A percentile compares a stretch with the other conserved stretches of the same genome.
Evolutionary conservation across 129 eudicot genomes (phyloP).

Genomic region (Flaveria ramosissima): DNA sequence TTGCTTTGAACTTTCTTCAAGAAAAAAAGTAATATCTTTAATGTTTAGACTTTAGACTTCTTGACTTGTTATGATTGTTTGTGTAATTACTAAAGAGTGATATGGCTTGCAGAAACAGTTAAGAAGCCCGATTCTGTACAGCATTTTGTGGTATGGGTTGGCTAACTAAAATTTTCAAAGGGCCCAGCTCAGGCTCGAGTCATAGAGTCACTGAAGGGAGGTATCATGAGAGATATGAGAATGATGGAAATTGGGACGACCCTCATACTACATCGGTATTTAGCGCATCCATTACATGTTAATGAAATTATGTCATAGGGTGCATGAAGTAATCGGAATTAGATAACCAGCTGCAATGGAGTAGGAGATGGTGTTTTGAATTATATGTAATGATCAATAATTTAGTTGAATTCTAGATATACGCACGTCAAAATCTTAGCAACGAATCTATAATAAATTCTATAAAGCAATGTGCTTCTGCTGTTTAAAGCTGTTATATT

Average conservation of each 20-base stretch:
- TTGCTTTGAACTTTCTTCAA: conserved; percentile 15
- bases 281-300: conserved; percentile 17
- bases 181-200: conserved; percentile 75
- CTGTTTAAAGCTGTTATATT: background rate
- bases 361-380: conserved; percentile 2
- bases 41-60: background rate
- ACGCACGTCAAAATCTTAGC: no score
- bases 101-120: conserved; percentile 47
- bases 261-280: conserved; percentile 65
- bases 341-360: background rate
- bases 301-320: background rate
- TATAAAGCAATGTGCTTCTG: background rate
- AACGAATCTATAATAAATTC: no score
- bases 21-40: background rate
- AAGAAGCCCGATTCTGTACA: conserved; percentile 28
- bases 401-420: no score
- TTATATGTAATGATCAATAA: no score
- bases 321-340: background rate
- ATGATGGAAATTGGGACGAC: conserved; percentile 62
- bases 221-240: conserved; percentile 65
- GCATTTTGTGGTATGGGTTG: conserved; percentile 67
- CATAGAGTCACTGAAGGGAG: conserved; percentile 75
- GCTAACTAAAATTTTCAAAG: conserved; percentile 83
- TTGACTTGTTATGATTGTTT: conserved; percentile 6
- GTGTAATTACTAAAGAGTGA: no score